These are phyloP conservation scores for Ophiostoma populinum DNA, from an alignment of 2,329 filamentous ascomycete genomes.

Conservation along the genomic window DNA sequence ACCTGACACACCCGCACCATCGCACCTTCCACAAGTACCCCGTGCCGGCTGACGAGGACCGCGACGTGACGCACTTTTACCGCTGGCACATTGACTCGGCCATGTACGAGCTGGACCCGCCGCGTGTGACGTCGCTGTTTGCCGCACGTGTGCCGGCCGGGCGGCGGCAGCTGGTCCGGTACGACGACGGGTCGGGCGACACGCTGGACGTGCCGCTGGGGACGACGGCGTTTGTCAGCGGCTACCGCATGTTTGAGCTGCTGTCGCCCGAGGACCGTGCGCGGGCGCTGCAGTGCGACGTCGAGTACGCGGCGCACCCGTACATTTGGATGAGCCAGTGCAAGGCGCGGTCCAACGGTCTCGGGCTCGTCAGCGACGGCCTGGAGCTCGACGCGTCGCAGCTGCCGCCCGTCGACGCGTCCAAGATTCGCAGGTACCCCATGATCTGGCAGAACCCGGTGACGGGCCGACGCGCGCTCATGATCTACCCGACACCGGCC, in stretches of 20 bases:
- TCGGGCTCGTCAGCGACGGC: constrained; percentile 42
- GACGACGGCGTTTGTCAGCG: constrained; percentile 58
- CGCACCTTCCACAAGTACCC: constrained; percentile 52
- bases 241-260: constrained; percentile 51
- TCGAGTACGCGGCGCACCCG: constrained; percentile 63
- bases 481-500: constrained; percentile 53
- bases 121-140: constrained; percentile 52
- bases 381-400: constrained; percentile 38
- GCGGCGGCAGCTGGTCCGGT: constrained; percentile 34
- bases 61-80: constrained; percentile 41
- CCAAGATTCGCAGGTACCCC: constrained; percentile 54
- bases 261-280: constrained; percentile 47
- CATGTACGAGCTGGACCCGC: constrained; percentile 56
- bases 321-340: constrained; percentile 67
- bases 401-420: constrained; percentile 45
- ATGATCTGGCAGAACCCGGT: constrained; percentile 64
- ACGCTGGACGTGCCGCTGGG: constrained; percentile 52
- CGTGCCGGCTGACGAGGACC: constrained; percentile 34
- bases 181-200: constrained; percentile 55
- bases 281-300: constrained; percentile 45
- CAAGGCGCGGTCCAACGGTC: constrained; percentile 46
- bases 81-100: constrained; percentile 69
- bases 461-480: constrained; percentile 48
- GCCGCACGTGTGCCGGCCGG: constrained; percentile 53
- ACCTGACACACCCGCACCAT: constrained; percentile 58